Percentiles rank a stretch among this genome's conserved stretches.
Evolutionary conservation across 2,329 filamentous ascomycete species (phyloP).

Genomic region (Colletotrichum orbiculare): DNA sequence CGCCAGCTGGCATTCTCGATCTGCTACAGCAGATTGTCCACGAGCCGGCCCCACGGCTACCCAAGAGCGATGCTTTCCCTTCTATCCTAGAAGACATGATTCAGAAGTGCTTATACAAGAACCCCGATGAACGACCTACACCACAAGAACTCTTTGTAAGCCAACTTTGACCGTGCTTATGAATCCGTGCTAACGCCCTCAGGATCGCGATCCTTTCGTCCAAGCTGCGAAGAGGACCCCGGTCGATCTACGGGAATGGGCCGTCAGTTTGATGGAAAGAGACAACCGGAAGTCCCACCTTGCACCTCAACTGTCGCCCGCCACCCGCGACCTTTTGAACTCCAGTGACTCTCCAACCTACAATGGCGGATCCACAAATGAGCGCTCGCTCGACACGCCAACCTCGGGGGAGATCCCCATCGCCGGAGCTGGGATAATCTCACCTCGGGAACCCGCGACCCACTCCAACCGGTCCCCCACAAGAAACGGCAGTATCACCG

Average conservation of each 20-base stretch:
- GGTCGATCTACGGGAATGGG: slow-evolving; percentile 93
- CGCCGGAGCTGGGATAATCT: slow-evolving; percentile 64
- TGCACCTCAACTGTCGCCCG: slow-evolving; percentile 81
- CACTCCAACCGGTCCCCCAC: slow-evolving; percentile 63
- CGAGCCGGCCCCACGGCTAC: slow-evolving; percentile 91
- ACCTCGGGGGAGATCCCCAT: slow-evolving; percentile 80
- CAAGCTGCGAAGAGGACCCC: slow-evolving; percentile 97
- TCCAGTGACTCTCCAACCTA: slow-evolving; percentile 69
- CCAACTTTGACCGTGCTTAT: neutral
- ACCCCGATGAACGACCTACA: slow-evolving; percentile 87
- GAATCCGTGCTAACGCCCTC: slow-evolving; percentile 40
- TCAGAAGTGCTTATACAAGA: slow-evolving; percentile 92
- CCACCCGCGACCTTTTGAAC: slow-evolving; percentile 80
- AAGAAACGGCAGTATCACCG: slow-evolving; percentile 56
- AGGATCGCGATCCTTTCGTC: slow-evolving; percentile 94
- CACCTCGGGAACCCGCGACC: slow-evolving; percentile 61
- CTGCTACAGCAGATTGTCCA: slow-evolving; percentile 97
- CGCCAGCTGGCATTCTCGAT: slow-evolving; percentile 94
- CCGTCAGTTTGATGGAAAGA: slow-evolving; percentile 90
- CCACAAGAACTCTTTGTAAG: slow-evolving; percentile 92
- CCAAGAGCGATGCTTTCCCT: slow-evolving; percentile 97
- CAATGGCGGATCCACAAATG: slow-evolving; percentile 53
- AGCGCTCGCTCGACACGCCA: slow-evolving; percentile 66
- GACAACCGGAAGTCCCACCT: slow-evolving; percentile 97
- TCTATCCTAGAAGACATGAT: slow-evolving; percentile 96